These are phyloP conservation scores for Xylaria castorea DNA, from an alignment of 495 filamentous ascomycete species.

Conservation along the genomic window DNA sequence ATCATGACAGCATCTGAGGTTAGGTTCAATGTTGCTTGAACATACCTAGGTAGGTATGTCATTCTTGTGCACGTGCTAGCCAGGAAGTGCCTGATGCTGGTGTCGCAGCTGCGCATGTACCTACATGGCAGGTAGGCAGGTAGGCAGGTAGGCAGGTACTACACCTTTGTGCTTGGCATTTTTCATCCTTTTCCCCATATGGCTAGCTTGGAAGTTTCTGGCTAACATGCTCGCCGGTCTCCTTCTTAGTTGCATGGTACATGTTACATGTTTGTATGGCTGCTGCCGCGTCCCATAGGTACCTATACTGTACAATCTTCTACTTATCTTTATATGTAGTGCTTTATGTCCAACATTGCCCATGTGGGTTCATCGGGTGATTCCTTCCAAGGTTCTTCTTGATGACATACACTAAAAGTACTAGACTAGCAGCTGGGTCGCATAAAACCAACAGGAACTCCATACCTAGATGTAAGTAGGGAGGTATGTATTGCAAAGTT, in stretches of 20 bases:
- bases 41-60: not conserved
- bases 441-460: not conserved
- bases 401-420: not conserved
- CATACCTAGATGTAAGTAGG: no score
- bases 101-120: conserved; percentile 7
- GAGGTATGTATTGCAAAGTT: not conserved
- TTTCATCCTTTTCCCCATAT: not conserved
- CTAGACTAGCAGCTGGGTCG: not conserved
- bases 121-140: not conserved
- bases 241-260: conserved; percentile 3
- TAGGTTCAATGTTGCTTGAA: not conserved
- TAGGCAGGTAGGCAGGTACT: no score
- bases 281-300: not conserved
- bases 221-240: not conserved
- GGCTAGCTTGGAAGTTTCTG: conserved; percentile 7
- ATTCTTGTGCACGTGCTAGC: conserved; percentile 22
- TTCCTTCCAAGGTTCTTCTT: conserved; percentile 1
- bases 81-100: not conserved
- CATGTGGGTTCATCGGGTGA: not conserved
- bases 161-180: not conserved
- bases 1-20: not conserved
- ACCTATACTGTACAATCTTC: not conserved
- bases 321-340: not conserved
- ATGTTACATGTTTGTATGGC: not conserved
- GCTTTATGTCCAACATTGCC: not conserved